These are phyloP conservation scores for Ophiostoma australiae DNA, from an alignment of 2,329 filamentous ascomycete species.

Conservation along the genomic window DNA sequence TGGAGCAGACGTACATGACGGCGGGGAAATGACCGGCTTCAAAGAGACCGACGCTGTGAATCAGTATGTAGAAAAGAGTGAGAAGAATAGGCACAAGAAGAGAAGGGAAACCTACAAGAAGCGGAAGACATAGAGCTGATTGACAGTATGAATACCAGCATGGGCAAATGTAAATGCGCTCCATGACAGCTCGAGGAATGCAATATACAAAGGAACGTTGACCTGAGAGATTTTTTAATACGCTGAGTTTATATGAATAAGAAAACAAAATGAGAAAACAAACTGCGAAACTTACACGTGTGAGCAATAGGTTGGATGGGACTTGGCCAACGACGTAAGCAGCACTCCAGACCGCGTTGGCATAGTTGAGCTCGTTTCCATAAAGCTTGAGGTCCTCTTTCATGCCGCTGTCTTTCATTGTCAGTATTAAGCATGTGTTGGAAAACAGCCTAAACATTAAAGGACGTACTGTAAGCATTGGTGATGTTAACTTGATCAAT, in stretches of 20 bases:
- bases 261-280: too few species aligned
- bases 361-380: constrained; percentile 35
- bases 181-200: background rate
- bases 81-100: background rate
- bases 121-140: constrained; percentile 31
- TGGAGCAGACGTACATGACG: constrained; percentile 33
- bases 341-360: constrained; percentile 42
- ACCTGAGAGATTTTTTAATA: background rate
- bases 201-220: constrained; percentile 3
- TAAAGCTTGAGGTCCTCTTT: constrained; percentile 34
- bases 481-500: constrained; percentile 33
- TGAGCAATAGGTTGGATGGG: constrained; percentile 45
- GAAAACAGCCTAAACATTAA: background rate
- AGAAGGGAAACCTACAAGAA: constrained; percentile 26
- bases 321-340: constrained; percentile 34
- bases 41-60: constrained; percentile 29
- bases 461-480: constrained; percentile 28
- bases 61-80: background rate
- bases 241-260: too few species aligned
- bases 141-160: constrained; percentile 29
- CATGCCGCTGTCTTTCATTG: constrained; percentile 30
- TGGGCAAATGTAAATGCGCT: constrained; percentile 29
- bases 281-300: constrained; percentile 28
- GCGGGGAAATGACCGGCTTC: constrained; percentile 33
- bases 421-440: background rate